Percentiles rank a stretch among this genome's conserved stretches.
Conservation (phyloP, 371 early-diverging fungal genomes). For the Smittium culicis region DNA sequence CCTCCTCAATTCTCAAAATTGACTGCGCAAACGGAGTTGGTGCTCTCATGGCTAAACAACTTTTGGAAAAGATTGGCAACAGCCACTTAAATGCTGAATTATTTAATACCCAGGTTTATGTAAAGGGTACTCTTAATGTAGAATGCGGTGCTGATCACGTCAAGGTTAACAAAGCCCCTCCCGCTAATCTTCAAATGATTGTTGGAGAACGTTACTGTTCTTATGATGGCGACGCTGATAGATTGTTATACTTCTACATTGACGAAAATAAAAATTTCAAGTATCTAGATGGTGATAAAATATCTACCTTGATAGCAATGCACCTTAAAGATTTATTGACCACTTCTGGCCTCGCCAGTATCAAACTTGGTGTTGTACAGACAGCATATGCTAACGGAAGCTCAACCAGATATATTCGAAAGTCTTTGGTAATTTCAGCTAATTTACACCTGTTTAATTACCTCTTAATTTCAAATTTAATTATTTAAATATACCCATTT, state of each 20-base stretch:
- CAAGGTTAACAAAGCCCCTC: slow-evolving; percentile 73
- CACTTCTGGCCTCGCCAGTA: slow-evolving; percentile 52
- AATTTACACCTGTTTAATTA: neutral
- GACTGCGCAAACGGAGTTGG: slow-evolving; percentile 97
- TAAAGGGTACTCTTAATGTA: slow-evolving; percentile 63
- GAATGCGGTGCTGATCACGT: slow-evolving; percentile 98
- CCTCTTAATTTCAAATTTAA: too few species aligned
- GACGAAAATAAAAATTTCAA: slow-evolving; percentile 59
- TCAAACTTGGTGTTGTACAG: slow-evolving; percentile 93
- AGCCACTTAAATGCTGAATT: slow-evolving; percentile 47
- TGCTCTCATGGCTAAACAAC: slow-evolving; percentile 73
- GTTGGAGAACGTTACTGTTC: slow-evolving; percentile 69
- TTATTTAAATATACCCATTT: too few species aligned
- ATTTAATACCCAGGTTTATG: slow-evolving; percentile 54
- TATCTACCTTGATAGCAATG: slow-evolving; percentile 82
- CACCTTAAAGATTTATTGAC: slow-evolving; percentile 78
- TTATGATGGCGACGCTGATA: slow-evolving; percentile 98
- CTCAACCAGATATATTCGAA: slow-evolving; percentile 80
- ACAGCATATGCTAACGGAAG: slow-evolving; percentile 98
- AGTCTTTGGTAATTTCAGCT: slow-evolving; percentile 35
- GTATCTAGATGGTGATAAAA: slow-evolving; percentile 96
- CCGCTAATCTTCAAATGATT: slow-evolving; percentile 44
- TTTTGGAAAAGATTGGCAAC: slow-evolving; percentile 47
- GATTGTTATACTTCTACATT: slow-evolving; percentile 89
- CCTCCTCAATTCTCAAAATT: slow-evolving; percentile 47